Base-by-base conservation (phyloP, 73 alveolate genomes). In the Tetrahymena elliotti region DNA sequence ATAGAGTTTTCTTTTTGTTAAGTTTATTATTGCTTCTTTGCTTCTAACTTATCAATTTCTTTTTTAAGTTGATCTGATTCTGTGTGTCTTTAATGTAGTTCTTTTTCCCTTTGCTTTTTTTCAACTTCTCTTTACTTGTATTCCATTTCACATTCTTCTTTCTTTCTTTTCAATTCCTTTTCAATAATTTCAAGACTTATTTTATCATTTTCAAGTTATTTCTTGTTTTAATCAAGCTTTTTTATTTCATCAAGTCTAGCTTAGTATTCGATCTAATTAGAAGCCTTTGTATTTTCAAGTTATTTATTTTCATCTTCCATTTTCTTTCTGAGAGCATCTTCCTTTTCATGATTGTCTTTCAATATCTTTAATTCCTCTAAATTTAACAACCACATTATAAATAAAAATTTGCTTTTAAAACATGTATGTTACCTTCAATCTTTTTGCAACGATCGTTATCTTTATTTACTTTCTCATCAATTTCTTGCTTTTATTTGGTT, bases 161-260 rank as follows among this genome's bases (percentile, higher is more conserved):
- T 84, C 41, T 92, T 83, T 84, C 84, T 94, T 16, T 94, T 98
- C 94, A 93, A 94, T 83, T 97, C 97, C 88, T 95, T 68, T 95
- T 93, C 93, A 35, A 94, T 83, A 94, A 93, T 95, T 83, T 97
- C 96, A 93, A 95, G 95, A 40, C 94, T 96, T 93, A 96, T 97
- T 97, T 97, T 97, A 47, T 95, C 98, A 68, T 94, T 97, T 82
- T 97, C 97, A 54, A 84, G 94, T 92, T 98, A 84, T 96, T 95
- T 93, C 84, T 93, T 95, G 95, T 94, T 97, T 94, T 97, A 95
- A 94, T 97, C 98, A 83, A 97, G 93, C 53, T 95, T 95, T 93
- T 92, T 95, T 53, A 88, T 92, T 94, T 93, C 97, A 33, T 94
- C 98, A 92, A 52, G 96, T 93, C 93, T 96, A 95, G 96, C 97